These are phyloP conservation scores for Boletus pseudo-olivaceus DNA, from an alignment of 768 basidiomycete species.

Conservation along the genomic window DNA sequence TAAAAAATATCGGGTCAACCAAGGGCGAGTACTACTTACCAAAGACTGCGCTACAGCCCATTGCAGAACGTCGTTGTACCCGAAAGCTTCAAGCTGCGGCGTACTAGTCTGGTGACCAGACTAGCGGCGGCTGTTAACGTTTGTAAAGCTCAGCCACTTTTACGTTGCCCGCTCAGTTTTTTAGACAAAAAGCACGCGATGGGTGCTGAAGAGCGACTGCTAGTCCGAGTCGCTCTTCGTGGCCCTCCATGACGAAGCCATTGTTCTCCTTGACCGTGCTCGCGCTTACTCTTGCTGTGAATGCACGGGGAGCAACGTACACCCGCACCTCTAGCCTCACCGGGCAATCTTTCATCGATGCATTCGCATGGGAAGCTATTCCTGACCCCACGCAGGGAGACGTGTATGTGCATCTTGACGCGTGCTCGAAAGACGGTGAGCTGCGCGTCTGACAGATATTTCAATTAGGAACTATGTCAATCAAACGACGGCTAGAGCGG, in stretches of 20 bases:
- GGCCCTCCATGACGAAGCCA: neutral
- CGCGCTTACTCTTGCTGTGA: neutral
- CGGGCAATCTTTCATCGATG: conserved; percentile 46
- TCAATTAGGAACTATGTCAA: conserved; percentile 39
- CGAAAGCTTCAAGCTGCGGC: too few species aligned
- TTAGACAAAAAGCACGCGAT: too few species aligned
- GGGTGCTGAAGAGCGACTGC: too few species aligned
- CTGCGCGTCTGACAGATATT: neutral
- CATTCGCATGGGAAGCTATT: conserved; percentile 23
- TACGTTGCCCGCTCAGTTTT: too few species aligned
- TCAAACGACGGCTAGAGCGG: conserved; percentile 43
- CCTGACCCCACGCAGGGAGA: conserved; percentile 31
- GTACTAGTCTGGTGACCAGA: too few species aligned
- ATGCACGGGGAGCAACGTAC: conserved; percentile 2
- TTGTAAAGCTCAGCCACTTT: too few species aligned
- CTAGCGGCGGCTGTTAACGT: too few species aligned
- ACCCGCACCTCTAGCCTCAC: conserved; percentile 39
- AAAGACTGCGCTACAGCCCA: too few species aligned
- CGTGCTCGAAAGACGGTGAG: neutral
- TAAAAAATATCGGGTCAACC: too few species aligned
- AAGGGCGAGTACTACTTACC: too few species aligned
- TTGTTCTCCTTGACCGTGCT: neutral
- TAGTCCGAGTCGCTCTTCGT: neutral
- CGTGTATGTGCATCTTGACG: conserved; percentile 11
- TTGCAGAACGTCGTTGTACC: too few species aligned